Evolutionary conservation across 192 early-diverging fungal genomes (phyloP).

Genomic region (Mortierella claussenii): DNA sequence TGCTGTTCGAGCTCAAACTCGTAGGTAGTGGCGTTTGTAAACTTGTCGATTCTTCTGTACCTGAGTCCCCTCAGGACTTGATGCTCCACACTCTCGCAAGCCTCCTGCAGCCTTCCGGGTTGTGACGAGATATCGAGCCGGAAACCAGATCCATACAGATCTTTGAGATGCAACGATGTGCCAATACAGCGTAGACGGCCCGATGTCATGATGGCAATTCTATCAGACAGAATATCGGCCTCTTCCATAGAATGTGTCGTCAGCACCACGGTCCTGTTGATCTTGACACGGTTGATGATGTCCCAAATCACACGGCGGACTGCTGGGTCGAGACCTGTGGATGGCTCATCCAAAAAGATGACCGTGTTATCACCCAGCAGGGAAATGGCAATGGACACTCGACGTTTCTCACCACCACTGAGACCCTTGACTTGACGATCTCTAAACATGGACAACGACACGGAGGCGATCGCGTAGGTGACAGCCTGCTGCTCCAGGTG

Average conservation of each 20-base stretch:
- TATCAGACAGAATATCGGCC: conserved; percentile 65
- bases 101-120: conserved; percentile 17
- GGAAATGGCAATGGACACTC: conserved; percentile 62
- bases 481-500: conserved; percentile 22
- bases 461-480: conserved; percentile 31
- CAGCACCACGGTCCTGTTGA: conserved; percentile 60
- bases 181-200: conserved; percentile 64
- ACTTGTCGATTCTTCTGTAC: conserved; percentile 44
- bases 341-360: conserved; percentile 68
- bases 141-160: conserved; percentile 67
- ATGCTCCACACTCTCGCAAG: conserved; percentile 23
- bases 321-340: conserved; percentile 68
- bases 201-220: conserved; percentile 61
- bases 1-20: conserved; percentile 51
- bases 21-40: conserved; percentile 41
- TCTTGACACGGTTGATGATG: conserved; percentile 60
- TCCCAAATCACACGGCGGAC: conserved; percentile 65
- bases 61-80: conserved; percentile 6
- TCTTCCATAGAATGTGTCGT: conserved; percentile 77
- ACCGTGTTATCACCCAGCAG: conserved; percentile 61
- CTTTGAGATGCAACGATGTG: conserved; percentile 64
- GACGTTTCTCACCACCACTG: conserved; percentile 72
- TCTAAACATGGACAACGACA: conserved; percentile 47
- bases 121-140: conserved; percentile 45
- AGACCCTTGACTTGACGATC: conserved; percentile 53